These are phyloP conservation scores for Talaromyces rugulosus DNA, from an alignment of 2,329 filamentous ascomycete species.

Conservation along the genomic window DNA sequence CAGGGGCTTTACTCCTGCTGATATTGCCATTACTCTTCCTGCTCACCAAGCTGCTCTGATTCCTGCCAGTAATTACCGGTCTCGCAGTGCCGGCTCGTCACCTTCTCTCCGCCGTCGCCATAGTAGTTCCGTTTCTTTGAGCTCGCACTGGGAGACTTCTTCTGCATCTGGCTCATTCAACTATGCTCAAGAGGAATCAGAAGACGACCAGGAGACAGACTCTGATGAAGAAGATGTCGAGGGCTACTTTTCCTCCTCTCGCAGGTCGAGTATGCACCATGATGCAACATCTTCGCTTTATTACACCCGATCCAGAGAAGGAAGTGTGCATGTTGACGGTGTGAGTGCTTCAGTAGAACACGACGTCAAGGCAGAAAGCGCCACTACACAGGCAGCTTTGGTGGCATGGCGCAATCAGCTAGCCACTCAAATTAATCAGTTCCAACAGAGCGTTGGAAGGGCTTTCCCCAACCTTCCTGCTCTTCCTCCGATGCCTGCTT, in stretches of 20 bases:
- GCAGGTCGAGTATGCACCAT: constrained; percentile 33
- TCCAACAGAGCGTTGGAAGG: constrained; percentile 67
- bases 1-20: constrained; percentile 65
- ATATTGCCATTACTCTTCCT: constrained; percentile 63
- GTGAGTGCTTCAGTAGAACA: constrained; percentile 22
- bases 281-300: constrained; percentile 23
- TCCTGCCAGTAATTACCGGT: constrained; percentile 59
- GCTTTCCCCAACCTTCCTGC: constrained; percentile 60
- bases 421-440: constrained; percentile 67
- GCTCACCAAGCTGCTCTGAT: constrained; percentile 62
- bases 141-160: constrained; percentile 62
- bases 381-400: constrained; percentile 55
- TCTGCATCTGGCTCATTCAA: constrained; percentile 43
- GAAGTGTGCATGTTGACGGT: constrained; percentile 15
- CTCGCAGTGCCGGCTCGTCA: constrained; percentile 59
- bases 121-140: constrained; percentile 64
- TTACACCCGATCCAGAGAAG: constrained; percentile 16
- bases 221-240: constrained; percentile 18
- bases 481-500: constrained; percentile 55
- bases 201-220: constrained; percentile 25
- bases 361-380: constrained; percentile 22
- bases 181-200: constrained; percentile 39
- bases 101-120: constrained; percentile 50
- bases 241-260: constrained; percentile 27
- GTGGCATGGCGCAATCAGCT: constrained; percentile 70